These are phyloP conservation scores for Hibiscus tridactylites DNA, from an alignment of 345 rosid species.

Conservation along the genomic window DNA sequence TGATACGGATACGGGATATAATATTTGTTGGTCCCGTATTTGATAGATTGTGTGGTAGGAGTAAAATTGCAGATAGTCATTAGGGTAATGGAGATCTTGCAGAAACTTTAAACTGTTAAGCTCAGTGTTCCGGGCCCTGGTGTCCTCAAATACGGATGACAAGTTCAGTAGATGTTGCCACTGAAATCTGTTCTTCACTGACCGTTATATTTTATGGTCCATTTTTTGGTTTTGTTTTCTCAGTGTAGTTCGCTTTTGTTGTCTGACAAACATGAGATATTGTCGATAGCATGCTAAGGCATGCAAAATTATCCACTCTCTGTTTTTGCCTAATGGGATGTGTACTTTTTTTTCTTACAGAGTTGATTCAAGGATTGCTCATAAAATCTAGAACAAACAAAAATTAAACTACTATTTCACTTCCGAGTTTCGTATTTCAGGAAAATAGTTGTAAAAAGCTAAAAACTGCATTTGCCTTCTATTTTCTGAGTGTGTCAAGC, in stretches of 20 bases:
- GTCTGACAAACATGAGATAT: conserved; percentile 25
- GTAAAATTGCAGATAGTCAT: conserved; percentile 9
- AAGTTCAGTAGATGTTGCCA: conserved; percentile 2
- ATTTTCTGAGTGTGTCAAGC: neutral
- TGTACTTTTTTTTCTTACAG: neutral
- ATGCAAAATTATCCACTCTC: neutral
- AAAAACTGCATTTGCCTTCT: neutral
- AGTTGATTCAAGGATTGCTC: neutral
- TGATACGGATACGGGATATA: neutral
- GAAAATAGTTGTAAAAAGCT: neutral
- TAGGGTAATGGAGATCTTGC: conserved; percentile 8
- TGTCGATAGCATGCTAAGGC: conserved; percentile 11
- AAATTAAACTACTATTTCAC: neutral
- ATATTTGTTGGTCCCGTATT: conserved; percentile 13
- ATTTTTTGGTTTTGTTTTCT: no score
- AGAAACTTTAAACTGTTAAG: conserved; percentile 15
- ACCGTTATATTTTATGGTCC: neutral
- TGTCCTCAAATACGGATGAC: conserved; percentile 15
- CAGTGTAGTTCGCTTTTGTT: conserved; percentile 3
- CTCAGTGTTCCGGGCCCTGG: conserved; percentile 32
- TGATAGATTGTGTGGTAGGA: conserved; percentile 5
- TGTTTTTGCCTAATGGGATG: neutral
- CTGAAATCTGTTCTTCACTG: neutral
- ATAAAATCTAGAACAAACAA: neutral
- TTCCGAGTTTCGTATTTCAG: no score